phyloP scores from a whole-genome alignment of 2,329 filamentous ascomycete genomes.

The Aspergillus phoenicis region DNA sequence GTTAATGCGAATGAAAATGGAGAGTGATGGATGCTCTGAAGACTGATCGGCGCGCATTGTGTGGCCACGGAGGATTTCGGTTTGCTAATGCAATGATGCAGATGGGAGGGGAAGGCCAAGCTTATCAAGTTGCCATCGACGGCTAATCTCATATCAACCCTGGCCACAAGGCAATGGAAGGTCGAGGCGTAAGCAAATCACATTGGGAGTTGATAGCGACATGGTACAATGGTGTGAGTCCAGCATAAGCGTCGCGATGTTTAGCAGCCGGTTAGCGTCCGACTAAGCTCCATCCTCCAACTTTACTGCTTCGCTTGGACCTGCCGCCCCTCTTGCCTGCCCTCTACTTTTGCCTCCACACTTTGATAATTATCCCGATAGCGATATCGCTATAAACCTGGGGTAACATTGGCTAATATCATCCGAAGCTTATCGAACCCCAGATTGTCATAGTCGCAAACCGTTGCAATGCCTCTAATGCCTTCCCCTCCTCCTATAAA shows the following conservation, averaged over 20 bases:
- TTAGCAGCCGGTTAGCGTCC: neutral
- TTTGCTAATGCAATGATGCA: neutral
- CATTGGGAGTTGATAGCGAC: neutral
- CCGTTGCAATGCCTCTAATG: neutral
- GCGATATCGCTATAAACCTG: neutral
- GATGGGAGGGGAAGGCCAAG: neutral
- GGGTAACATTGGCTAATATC: neutral
- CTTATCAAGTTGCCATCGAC: neutral
- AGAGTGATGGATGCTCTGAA: neutral
- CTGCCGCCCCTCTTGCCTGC: neutral
- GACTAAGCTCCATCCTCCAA: neutral
- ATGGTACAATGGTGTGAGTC: neutral
- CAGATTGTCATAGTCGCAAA: neutral
- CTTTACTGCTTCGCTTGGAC: neutral
- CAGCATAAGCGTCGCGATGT: neutral
- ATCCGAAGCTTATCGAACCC: neutral
- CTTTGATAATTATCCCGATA: neutral
- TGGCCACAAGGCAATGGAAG: neutral
- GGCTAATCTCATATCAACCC: constrained; percentile 1
- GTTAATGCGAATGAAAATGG: constrained; percentile 1
- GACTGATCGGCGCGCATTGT: constrained; percentile 1
- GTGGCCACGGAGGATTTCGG: neutral
- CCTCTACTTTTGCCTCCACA: neutral
- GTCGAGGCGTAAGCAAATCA: neutral
- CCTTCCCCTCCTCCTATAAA: neutral